Percentiles rank a stretch among this genome's conserved stretches.
phyloP scores from a whole-genome alignment of 106 monocot genomes.

The Platanthera guangdongensis region DNA sequence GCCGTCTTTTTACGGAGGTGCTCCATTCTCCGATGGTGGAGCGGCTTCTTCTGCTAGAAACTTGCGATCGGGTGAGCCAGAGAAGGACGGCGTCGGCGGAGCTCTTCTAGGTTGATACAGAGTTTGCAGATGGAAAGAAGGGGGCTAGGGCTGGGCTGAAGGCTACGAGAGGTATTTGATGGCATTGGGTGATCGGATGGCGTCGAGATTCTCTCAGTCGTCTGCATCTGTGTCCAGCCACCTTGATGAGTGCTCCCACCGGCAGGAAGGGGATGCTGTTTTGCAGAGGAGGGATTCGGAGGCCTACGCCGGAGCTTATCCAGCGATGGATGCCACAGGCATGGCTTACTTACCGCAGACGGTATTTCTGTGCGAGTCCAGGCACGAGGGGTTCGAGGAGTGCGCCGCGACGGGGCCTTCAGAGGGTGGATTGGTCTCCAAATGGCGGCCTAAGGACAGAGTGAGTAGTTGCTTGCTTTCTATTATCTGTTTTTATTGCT shows the following conservation, averaged over 20 bases:
- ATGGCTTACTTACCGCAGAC: slow-evolving; percentile 55
- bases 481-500: background rate
- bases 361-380: slow-evolving; percentile 40
- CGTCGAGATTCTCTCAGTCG: slow-evolving; percentile 30
- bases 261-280: slow-evolving; percentile 19
- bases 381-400: slow-evolving; percentile 46
- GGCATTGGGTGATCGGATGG: slow-evolving; percentile 13
- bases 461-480: slow-evolving; percentile 10
- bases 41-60: background rate
- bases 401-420: slow-evolving; percentile 25
- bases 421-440: slow-evolving; percentile 37
- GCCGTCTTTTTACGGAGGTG: background rate
- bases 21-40: slow-evolving; percentile 11
- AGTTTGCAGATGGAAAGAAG: background rate
- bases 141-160: background rate
- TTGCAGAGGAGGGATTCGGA: slow-evolving; percentile 27
- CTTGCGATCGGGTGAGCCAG: background rate
- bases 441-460: slow-evolving; percentile 55
- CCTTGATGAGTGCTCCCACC: slow-evolving; percentile 22
- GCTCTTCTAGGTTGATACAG: background rate
- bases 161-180: background rate
- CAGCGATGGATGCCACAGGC: slow-evolving; percentile 6
- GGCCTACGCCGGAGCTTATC: slow-evolving; percentile 3
- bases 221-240: slow-evolving; percentile 23
- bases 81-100: background rate